These are phyloP conservation scores for Gossypium schwendimanii DNA, from an alignment of 441 rosid genomes.

Conservation along the genomic window DNA sequence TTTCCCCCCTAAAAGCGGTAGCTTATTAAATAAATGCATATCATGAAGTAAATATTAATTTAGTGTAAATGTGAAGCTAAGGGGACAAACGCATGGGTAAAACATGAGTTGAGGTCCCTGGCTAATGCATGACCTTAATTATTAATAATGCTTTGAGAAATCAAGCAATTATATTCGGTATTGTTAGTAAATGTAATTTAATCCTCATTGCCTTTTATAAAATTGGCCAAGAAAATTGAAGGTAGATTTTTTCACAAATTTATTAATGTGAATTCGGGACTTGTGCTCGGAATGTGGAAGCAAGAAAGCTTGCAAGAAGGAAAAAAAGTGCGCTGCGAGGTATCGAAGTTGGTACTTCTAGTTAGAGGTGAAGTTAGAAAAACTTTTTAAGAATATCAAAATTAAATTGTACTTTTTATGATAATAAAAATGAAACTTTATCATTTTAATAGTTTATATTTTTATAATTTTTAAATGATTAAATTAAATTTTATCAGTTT, in stretches of 20 bases:
- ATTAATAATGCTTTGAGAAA: neutral
- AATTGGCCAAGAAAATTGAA: neutral
- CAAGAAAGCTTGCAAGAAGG: too few species aligned
- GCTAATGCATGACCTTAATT: neutral
- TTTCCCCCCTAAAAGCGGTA: neutral
- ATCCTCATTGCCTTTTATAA: neutral
- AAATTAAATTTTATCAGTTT: too few species aligned
- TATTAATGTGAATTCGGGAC: too few species aligned
- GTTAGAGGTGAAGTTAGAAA: too few species aligned
- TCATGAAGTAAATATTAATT: neutral
- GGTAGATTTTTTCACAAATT: neutral
- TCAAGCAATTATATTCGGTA: neutral
- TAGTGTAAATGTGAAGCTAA: neutral
- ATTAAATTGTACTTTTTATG: too few species aligned
- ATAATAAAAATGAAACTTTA: too few species aligned
- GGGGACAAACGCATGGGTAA: neutral
- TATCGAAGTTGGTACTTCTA: too few species aligned
- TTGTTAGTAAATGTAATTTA: neutral
- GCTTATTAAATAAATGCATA: neutral
- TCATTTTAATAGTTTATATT: too few species aligned
- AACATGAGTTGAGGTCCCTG: neutral
- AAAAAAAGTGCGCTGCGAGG: too few species aligned
- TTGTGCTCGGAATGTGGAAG: too few species aligned
- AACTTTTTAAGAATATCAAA: fast-evolving
- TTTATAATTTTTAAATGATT: too few species aligned